Percentiles rank a stretch among this genome's conserved stretches.
Evolutionary conservation across 352 stramenopile species (phyloP).

Genomic region (Pythium sp.): DNA sequence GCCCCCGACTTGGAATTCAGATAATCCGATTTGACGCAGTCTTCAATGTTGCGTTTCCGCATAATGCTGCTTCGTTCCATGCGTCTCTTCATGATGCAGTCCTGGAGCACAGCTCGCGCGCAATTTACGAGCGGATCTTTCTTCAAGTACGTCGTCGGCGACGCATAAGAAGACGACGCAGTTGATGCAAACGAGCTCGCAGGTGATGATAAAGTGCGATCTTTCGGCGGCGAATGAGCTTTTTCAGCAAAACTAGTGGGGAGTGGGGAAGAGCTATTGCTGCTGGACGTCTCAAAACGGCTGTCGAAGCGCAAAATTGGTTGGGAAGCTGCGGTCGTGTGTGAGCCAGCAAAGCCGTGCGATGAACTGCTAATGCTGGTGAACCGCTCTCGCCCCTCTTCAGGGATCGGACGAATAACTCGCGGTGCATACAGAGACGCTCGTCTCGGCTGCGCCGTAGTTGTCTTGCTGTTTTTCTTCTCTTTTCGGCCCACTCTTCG

Average conservation of each 20-base stretch:
- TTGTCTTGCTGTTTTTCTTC: slow-evolving; percentile 32
- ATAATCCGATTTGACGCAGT: slow-evolving; percentile 33
- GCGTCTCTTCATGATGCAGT: slow-evolving; percentile 64
- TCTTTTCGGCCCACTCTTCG: slow-evolving; percentile 32
- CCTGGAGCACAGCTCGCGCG: slow-evolving; percentile 60
- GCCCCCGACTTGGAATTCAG: slow-evolving; percentile 33
- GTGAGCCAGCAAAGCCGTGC: background rate
- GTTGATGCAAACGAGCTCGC: slow-evolving; percentile 39
- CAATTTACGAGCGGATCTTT: slow-evolving; percentile 60
- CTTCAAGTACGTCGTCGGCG: slow-evolving; percentile 33
- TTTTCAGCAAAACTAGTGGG: background rate
- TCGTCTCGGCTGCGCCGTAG: background rate
- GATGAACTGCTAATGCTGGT: slow-evolving; percentile 3
- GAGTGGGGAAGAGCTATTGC: background rate
- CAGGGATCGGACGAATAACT: slow-evolving; percentile 12
- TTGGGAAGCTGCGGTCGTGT: background rate
- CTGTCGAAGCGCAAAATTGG: slow-evolving; percentile 11
- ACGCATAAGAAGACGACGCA: slow-evolving; percentile 38
- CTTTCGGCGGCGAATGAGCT: slow-evolving; percentile 10
- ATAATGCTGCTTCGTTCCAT: slow-evolving; percentile 52
- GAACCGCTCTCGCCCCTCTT: slow-evolving; percentile 10
- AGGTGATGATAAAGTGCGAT: slow-evolving; percentile 17
- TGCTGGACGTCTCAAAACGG: slow-evolving; percentile 4
- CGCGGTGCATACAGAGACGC: slow-evolving; percentile 19
- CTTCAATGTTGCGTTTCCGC: slow-evolving; percentile 69